A percentile compares a stretch with the other conserved stretches of the same genome.
phyloP scores from a whole-genome alignment of 257 asterid genomes.

The Handroanthus guayacan region DNA sequence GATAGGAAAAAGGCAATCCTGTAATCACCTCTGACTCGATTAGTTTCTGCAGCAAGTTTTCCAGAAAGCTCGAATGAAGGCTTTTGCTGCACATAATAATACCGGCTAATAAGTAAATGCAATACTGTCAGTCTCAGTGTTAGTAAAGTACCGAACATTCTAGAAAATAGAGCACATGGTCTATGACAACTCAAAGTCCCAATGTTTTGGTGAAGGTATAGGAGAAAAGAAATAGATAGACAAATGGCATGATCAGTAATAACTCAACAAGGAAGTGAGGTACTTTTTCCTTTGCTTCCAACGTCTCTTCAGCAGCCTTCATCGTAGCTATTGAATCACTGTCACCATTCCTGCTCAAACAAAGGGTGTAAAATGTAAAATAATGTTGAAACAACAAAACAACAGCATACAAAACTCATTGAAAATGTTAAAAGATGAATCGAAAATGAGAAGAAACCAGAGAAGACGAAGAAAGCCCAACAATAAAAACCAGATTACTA shows the following conservation, averaged over 20 bases:
- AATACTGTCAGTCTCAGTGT: constrained; percentile 5
- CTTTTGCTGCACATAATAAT: constrained; percentile 70
- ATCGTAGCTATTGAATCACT: constrained; percentile 79
- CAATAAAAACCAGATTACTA: constrained; percentile 14
- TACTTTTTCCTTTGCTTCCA: constrained; percentile 86
- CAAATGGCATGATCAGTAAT: constrained; percentile 15
- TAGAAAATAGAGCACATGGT: constrained; percentile 25
- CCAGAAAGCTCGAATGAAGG: constrained; percentile 99
- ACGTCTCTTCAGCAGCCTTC: constrained; percentile 80
- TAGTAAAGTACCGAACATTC: constrained; percentile 1
- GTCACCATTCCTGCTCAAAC: constrained; percentile 65
- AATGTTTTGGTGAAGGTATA: constrained; percentile 6
- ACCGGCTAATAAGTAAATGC: constrained; percentile 24
- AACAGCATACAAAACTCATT: constrained; percentile 2
- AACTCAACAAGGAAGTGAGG: constrained; percentile 28
- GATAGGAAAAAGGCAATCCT: constrained; percentile 18
- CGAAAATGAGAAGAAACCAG: background rate
- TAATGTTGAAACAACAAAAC: background rate
- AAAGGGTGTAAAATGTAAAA: constrained; percentile 19
- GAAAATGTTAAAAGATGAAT: constrained; percentile 15
- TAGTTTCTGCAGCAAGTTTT: constrained; percentile 98
- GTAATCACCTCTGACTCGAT: constrained; percentile 79
- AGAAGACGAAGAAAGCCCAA: background rate
- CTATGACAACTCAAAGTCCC: background rate
- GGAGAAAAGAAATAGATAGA: constrained; percentile 23